Evolutionary conservation across 2,329 filamentous ascomycete species (phyloP), one percentile per base, ranked within the genome.

Genomic region (Sporothrix pseudoabietina): DNA sequence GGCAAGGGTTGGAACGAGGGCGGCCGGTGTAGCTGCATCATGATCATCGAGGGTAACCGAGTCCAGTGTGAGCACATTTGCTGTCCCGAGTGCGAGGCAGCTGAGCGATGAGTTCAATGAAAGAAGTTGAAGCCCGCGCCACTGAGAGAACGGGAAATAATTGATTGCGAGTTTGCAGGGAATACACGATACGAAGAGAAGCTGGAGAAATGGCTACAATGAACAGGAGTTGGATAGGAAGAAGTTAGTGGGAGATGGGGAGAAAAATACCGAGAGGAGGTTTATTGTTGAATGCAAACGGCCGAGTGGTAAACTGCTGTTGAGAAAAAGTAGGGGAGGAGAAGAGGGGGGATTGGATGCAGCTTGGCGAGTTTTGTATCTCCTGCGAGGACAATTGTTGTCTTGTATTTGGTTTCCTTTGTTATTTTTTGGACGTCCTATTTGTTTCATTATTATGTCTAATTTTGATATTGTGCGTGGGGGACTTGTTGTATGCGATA

Each of bases 31-130:
- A 82, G 82, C 75, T 86, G 85, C 78, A 80, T 86, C 78, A 87
- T 87, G 86, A 83, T 87, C 72, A 82, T 84, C 66, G 84, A 86
- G 57, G 84, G 85, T 22, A 83, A 82, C 72, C 79, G 83, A 75
- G 85, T 85, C 73, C 83, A 82, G 72, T 88, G 86, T 77, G 85
- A 86, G 78, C 86, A 87, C 76, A 85, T 88, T 54, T 87, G 86
- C 79, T 87, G 86, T 80, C 79, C 82, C 72, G 83, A 81, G 57
- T 87, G 86, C 78, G 82, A 84, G 77, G 81, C 84, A 1, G 76
- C 77, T 1, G 68, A 41, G 32, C 54, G 69, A 10, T 59, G 54
- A 71, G 6, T 3, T 14, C 10, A 59, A 59, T 22, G 52, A 32
- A 22, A 4, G 5, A 44, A 26, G 16, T 22, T 19, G 26, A 22